Base-by-base conservation (phyloP, 1,139 yeast genomes). In the Hyphopichia khmerensis region DNA sequence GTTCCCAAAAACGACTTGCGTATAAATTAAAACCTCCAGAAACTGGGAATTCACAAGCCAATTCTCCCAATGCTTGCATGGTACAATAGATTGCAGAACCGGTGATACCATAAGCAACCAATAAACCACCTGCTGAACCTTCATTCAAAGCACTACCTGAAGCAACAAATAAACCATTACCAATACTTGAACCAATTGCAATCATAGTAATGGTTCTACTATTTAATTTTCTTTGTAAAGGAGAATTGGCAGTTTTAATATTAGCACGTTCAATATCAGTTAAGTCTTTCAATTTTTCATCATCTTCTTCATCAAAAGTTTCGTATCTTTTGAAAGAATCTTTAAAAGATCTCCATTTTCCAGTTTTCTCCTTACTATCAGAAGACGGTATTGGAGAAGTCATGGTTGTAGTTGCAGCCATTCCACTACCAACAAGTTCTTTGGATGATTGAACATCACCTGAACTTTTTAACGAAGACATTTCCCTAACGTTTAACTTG, bases 171-270 rank as follows among this genome's bases (percentile, higher is more conserved):
- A 71, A 55, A 39, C 76, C 76, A 23, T 70, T 61, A 33, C 77
- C 77, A 33, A 72, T 68, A 37, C 69, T 64, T 21, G 74, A 73
- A 30, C 75, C 72, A 39, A 71, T 53, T 24, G 75, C 70, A 46
- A 71, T 70, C 64, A 69, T 67, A 40, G 67, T 70, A 43, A 70
- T 57, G 48, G 69, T 75, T 57, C 74, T 60, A 27, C 64, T 59
- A 44, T 60, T 65, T 43, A 69, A 59, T 14, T 65, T 56, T 42
- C 68, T 52, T 13, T 62, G 53, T 33, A 64, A 53, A 7, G 68
- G 69, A 18, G 64, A 55, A 13, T 60, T 60, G n/a, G 68, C 58
- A 10, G 68, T 64, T 15, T 60, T 59, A 23, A 64, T 53, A 10
- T 68, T 67, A 36, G 67, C 69, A 50, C 66, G 48, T 49, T 64